Percentiles rank a stretch among this genome's conserved stretches.
These are phyloP conservation scores for Nigrograna mackinnonii DNA, from an alignment of 2,329 filamentous ascomycete species.

Conservation along the genomic window DNA sequence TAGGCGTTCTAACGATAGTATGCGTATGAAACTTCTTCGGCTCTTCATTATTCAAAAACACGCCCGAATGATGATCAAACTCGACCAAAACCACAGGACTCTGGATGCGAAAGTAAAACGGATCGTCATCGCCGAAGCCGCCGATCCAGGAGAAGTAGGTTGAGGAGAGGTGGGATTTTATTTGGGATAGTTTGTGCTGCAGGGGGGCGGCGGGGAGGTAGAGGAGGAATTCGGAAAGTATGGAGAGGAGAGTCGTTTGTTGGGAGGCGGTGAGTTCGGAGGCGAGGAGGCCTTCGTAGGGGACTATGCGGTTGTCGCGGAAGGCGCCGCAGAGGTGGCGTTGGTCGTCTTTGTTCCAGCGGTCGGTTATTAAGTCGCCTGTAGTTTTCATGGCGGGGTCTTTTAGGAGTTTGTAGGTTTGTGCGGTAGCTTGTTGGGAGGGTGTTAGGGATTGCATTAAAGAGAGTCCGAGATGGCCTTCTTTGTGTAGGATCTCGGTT, in stretches of 20 bases:
- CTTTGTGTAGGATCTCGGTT: constrained; percentile 66
- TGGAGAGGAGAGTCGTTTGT: constrained; percentile 54
- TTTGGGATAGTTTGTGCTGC: constrained; percentile 57
- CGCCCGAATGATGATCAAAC: constrained; percentile 80
- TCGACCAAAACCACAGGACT: constrained; percentile 75
- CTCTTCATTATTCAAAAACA: constrained; percentile 73
- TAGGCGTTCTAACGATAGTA: constrained; percentile 72
- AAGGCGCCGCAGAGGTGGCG: constrained; percentile 78
- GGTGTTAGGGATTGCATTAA: constrained; percentile 68
- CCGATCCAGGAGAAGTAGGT: constrained; percentile 84
- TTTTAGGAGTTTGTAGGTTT: constrained; percentile 62
- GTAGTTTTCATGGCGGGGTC: constrained; percentile 66
- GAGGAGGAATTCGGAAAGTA: constrained; percentile 67
- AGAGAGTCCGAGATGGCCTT: constrained; percentile 66
- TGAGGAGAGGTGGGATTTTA: constrained; percentile 63
- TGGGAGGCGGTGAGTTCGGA: constrained; percentile 53
- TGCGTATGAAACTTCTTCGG: constrained; percentile 81
- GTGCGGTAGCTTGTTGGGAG: constrained; percentile 54
- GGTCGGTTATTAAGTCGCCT: constrained; percentile 52
- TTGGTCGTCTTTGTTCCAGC: constrained; percentile 83
- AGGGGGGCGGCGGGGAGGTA: constrained; percentile 66
- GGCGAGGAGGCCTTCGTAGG: constrained; percentile 68
- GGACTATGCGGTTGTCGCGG: constrained; percentile 76
- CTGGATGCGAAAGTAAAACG: constrained; percentile 80
- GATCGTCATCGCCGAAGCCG: constrained; percentile 65